Evolutionary conservation across 1,284 basidiomycete genomes (phyloP), one percentile per base, ranked within the genome.

Genomic region (Entoloma clypeatum): DNA sequence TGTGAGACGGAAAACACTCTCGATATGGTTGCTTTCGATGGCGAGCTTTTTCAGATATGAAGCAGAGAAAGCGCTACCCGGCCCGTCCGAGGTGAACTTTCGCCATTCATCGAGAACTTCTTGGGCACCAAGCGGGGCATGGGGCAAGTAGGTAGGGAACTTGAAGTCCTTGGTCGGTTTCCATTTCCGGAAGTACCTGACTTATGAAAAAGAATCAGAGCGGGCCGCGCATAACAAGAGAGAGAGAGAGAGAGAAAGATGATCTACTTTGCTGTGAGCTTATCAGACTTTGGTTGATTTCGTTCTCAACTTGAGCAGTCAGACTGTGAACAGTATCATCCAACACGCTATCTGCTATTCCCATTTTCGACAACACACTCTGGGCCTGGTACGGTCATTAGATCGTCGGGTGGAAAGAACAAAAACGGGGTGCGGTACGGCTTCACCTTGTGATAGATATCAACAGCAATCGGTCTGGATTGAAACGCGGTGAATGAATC

Each of bases 1-100:
- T 3, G 54, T 56, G 21, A 61, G 24, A 14, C 53, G 45, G 36
- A 61, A 60, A 11, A 43, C 53, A 30, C 47, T 54, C 39, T 62
- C 59, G 18, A 60, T 32, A 24, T 58, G 55, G 43, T 59, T 59
- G 7, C 58, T 60, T 36, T 62, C 59, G 17, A 61, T 56, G 23
- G 50, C 52, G 17, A 59, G 43, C 24, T 48, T 55, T 21, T 34
- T 47, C 22, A 59, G 43, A 44, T 59, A 57, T 3, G 36, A 33
- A 3, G 27, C 13, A 30, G 48, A 49, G 39, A 53, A 42, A 26
- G 27, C 36, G 18, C n/a, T n/a, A n/a, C n/a, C n/a, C n/a, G 53
- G 53, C 21, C 42, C 50, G 2, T 38, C 29, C 4, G 44, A 14
- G 11, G 33, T 37, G 21, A 54, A 30, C 14, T 43, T 39, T 10